These are phyloP conservation scores for Paraglomus occultum DNA, from an alignment of 192 early-diverging fungal species.

Conservation along the genomic window DNA sequence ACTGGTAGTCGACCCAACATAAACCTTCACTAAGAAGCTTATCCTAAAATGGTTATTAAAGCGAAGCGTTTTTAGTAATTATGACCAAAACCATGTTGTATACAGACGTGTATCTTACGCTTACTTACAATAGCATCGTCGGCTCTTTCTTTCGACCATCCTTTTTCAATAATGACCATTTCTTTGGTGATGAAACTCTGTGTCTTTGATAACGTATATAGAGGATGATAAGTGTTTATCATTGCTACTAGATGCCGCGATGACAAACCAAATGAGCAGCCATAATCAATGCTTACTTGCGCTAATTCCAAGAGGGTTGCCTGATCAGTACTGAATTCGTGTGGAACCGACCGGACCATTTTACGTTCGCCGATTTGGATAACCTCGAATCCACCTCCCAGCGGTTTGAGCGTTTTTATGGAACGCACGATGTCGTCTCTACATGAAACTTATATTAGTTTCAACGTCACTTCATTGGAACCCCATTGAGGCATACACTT, in stretches of 20 bases:
- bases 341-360: conserved; percentile 86
- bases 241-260: not conserved
- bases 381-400: conserved; percentile 88
- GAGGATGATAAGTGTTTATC: not conserved
- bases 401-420: conserved; percentile 82
- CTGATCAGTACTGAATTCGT: conserved; percentile 86
- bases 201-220: conserved; percentile 30
- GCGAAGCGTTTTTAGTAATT: conserved; percentile 7
- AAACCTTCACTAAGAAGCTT: conserved; percentile 69
- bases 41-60: conserved; percentile 42
- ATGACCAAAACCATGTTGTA: not conserved
- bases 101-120: not conserved
- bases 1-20: conserved; percentile 72
- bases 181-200: conserved; percentile 41
- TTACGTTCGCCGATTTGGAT: conserved; percentile 72
- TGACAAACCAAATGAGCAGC: conserved; percentile 27
- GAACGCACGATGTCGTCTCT: conserved; percentile 87
- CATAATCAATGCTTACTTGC: conserved; percentile 48
- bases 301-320: conserved; percentile 67
- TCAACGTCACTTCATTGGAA: not conserved
- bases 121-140: conserved; percentile 56
- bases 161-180: conserved; percentile 40
- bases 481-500: too few species aligned
- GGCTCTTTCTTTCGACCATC: conserved; percentile 59
- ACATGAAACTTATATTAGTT: conserved; percentile 17